Conservation (phyloP, 768 basidiomycete species). For the Strobilomyces dryophilus region DNA sequence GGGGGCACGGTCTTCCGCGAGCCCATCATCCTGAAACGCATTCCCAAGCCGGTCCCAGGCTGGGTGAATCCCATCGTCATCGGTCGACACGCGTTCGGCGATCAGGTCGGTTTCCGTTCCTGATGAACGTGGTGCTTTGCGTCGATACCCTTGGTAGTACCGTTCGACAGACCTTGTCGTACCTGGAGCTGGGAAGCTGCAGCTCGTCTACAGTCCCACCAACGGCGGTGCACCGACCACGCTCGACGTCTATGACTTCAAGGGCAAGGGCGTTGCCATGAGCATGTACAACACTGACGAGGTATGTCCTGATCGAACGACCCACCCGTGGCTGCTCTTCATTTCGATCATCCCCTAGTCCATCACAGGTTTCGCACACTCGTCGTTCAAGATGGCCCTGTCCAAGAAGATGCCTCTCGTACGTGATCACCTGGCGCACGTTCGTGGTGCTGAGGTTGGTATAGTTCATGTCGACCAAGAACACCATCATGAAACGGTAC, state of each 20-base stretch:
- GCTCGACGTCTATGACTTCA: constrained; percentile 91
- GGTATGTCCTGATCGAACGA: constrained; percentile 34
- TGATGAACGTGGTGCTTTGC: constrained; percentile 4
- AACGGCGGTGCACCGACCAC: constrained; percentile 64
- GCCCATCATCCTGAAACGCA: constrained; percentile 87
- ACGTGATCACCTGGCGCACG: constrained; percentile 17
- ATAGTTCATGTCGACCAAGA: constrained; percentile 97
- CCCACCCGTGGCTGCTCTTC: not conserved
- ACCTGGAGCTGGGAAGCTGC: constrained; percentile 89
- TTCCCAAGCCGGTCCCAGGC: constrained; percentile 93
- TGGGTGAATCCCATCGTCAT: constrained; percentile 97
- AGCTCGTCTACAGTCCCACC: constrained; percentile 83
- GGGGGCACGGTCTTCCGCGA: constrained; percentile 99
- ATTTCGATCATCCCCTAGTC: constrained; percentile 44
- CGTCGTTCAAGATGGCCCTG: constrained; percentile 96
- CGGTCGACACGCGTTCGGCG: constrained; percentile 96
- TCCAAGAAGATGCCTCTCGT: constrained; percentile 74
- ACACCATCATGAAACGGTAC: constrained; percentile 95
- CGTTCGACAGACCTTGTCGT: constrained; percentile 91
- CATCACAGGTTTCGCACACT: constrained; percentile 92
- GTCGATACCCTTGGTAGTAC: constrained; percentile 49
- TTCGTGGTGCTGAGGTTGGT: not conserved
- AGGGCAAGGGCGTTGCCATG: constrained; percentile 89
- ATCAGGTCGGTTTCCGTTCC: constrained; percentile 54
- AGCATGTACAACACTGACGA: constrained; percentile 99